phyloP scores from a whole-genome alignment of 2,329 filamentous ascomycete species.

The Epichloe festucae region DNA sequence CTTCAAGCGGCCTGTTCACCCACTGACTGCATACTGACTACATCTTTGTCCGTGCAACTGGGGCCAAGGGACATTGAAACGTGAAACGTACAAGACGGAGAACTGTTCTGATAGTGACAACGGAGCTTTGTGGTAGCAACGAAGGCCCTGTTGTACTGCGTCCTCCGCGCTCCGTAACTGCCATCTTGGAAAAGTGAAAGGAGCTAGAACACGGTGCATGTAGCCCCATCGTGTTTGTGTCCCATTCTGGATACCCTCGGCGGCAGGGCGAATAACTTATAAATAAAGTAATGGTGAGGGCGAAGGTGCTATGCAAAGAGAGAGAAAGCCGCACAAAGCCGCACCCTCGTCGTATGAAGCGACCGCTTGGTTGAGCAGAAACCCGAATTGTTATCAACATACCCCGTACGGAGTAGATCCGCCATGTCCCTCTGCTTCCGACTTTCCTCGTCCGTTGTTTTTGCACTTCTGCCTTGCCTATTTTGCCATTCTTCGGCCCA shows the following conservation, averaged over 20 bases:
- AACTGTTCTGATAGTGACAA: not conserved
- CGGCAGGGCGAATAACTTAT: not conserved
- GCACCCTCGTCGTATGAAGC: not conserved
- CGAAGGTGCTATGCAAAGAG: not conserved
- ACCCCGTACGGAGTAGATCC: no score
- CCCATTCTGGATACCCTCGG: not conserved
- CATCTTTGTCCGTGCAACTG: not conserved
- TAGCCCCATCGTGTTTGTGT: no score
- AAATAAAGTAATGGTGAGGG: not conserved
- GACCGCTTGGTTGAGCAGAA: not conserved
- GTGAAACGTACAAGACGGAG: not conserved
- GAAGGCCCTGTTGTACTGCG: not conserved
- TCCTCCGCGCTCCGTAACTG: not conserved
- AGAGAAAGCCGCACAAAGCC: no score
- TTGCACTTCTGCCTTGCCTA: no score
- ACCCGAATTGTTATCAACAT: not conserved
- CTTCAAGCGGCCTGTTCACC: not conserved
- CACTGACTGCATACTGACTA: no score
- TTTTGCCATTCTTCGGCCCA: no score
- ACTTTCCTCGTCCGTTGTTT: not conserved
- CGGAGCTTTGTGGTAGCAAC: constrained; percentile 3
- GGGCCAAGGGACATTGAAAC: not conserved
- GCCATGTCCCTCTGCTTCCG: not conserved
- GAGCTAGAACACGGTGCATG: no score
- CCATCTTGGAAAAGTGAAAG: not conserved